These are phyloP conservation scores for Usnea hakonensis DNA, from an alignment of 495 filamentous ascomycete genomes.

Conservation along the genomic window DNA sequence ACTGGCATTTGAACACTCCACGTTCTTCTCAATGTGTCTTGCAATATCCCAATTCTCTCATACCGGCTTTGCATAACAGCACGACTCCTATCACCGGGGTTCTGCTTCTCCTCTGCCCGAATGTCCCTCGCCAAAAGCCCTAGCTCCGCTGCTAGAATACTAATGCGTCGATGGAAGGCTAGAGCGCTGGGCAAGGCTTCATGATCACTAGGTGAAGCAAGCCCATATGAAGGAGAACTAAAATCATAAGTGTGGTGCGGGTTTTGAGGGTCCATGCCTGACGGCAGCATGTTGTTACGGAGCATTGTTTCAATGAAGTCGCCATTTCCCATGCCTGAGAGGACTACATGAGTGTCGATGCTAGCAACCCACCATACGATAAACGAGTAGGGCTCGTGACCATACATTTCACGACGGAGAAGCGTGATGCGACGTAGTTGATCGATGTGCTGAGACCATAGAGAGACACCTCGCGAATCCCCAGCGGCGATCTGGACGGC, in stretches of 20 bases:
- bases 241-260: conserved; percentile 29
- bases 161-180: conserved; percentile 39
- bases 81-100: background rate
- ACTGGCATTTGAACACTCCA: conserved; percentile 36
- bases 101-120: conserved; percentile 25
- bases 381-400: conserved; percentile 43
- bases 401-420: conserved; percentile 38
- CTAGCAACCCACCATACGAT: conserved; percentile 50
- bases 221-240: conserved; percentile 23
- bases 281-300: conserved; percentile 42
- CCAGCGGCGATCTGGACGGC: conserved; percentile 39
- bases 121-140: conserved; percentile 37
- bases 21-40: conserved; percentile 33
- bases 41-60: conserved; percentile 28
- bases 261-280: conserved; percentile 20
- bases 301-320: conserved; percentile 43
- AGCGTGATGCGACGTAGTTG: conserved; percentile 46
- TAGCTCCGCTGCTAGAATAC: conserved; percentile 35
- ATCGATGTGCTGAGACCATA: conserved; percentile 50
- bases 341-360: conserved; percentile 49
- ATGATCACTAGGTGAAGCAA: conserved; percentile 30
- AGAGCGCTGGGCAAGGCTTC: conserved; percentile 37
- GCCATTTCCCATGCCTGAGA: conserved; percentile 46
- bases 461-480: conserved; percentile 38
- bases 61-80: conserved; percentile 22